Percentiles rank a stretch among this genome's conserved stretches.
phyloP scores from a whole-genome alignment of 139 green algal species.

The Chlamydomonas incerta region DNA sequence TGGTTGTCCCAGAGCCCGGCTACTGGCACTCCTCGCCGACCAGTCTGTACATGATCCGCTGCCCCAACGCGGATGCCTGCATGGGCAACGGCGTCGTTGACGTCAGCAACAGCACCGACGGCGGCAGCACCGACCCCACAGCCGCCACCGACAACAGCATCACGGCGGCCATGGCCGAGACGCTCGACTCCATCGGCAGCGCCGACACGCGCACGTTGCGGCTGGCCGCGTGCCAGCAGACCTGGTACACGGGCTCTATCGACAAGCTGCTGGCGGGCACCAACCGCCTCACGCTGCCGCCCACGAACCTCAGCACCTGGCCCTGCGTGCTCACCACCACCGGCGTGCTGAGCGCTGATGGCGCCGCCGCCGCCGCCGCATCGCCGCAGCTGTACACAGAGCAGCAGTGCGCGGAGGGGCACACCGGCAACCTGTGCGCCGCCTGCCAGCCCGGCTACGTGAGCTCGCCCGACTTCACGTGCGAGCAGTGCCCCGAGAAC shows the following conservation, averaged over 20 bases:
- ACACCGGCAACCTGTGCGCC: neutral
- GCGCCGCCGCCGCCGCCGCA: no score
- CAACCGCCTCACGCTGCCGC: no score
- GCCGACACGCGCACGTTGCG: neutral
- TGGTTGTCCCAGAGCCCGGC: neutral
- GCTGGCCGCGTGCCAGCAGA: neutral
- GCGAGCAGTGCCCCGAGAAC: no score
- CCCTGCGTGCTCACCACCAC: neutral
- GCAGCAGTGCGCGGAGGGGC: neutral
- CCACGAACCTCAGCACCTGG: no score
- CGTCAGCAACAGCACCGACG: neutral
- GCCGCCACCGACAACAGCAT: neutral
- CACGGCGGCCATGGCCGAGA: neutral
- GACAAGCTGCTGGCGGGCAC: no score
- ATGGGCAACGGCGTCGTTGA: neutral
- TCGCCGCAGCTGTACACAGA: neutral
- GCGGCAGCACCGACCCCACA: neutral
- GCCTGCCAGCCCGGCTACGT: neutral
- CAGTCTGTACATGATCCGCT: neutral
- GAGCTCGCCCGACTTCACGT: no score
- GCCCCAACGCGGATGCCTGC: neutral
- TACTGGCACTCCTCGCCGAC: neutral
- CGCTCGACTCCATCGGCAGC: no score
- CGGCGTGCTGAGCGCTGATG: no score
- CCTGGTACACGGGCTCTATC: neutral